Evolutionary conservation across 1,139 yeast species (phyloP), one percentile per base, ranked within the genome.

Genomic region (Diutina rugosa): DNA sequence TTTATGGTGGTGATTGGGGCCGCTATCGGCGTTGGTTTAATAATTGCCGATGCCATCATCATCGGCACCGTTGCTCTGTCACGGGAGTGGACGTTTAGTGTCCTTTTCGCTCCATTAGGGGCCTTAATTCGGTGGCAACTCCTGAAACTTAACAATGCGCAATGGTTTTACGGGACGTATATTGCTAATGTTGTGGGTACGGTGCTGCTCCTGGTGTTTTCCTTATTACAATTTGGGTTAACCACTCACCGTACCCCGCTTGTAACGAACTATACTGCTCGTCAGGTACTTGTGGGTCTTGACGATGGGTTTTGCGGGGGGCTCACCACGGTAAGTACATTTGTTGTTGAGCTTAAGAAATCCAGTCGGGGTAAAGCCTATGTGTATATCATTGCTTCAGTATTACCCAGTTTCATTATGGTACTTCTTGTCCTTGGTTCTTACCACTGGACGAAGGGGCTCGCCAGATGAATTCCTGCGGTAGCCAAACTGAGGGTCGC

Each of bases 261-360:
- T 6, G 67, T 80, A 1, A 59, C 68, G 0, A 64, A 67, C 45
- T 51, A 63, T 0, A 62, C 77, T 2, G 69, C 77, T 1, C 79
- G 87, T 60, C 80, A 79, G 46, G 80, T 85, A 2, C 63, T 87
- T 0, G 63, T 63, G 9, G 95, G 88, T 0, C 67, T 89, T 1
- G 75, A 72, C 12, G 79, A 80, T 61, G 97, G 97, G 0, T 85
- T 83, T 60, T 85, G 95, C 65, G 97, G 96, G 0, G 77, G 83
- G 4, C 68, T 88, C 54, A 83, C 93, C 46, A 90, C 97, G 0
- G 80, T 88, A 46, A 84, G 90, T 57, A 85, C 96, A 0, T 85
- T 90, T 63, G 77, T 87, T 3, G 81, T 79, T 41, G 97, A 90
- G 65, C 67, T 88, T 51, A 73, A 73, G 61, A 72, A 71, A 0